Evolutionary conservation across 495 filamentous ascomycete genomes (phyloP).

Genomic region (Aspergillus saccharolyticus): DNA sequence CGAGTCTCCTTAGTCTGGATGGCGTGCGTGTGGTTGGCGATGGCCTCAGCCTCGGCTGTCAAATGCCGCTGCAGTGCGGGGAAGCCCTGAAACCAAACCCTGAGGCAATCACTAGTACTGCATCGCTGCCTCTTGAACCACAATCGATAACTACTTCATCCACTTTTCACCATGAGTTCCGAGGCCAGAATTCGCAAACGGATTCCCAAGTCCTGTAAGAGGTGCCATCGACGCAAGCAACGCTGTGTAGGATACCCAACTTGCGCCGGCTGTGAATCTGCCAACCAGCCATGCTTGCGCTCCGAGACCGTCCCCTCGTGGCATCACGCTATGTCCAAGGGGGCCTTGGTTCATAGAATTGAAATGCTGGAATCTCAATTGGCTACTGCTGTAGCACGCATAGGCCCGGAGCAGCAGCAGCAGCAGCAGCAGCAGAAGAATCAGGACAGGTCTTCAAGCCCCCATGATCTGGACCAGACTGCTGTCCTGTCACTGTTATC

Average conservation of each 20-base stretch:
- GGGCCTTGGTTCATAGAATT: slow-evolving; percentile 20
- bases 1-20: neutral
- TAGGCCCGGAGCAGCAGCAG: neutral
- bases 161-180: neutral
- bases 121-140: neutral
- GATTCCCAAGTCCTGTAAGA: slow-evolving; percentile 23
- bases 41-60: slow-evolving; percentile 2
- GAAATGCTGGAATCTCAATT: slow-evolving; percentile 22
- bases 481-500: slow-evolving; percentile 26
- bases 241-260: slow-evolving; percentile 23
- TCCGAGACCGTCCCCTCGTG: slow-evolving; percentile 18
- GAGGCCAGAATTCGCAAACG: slow-evolving; percentile 37
- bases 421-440: too few relatives aligned
- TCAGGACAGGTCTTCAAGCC: neutral
- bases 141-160: neutral
- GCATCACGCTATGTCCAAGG: slow-evolving; percentile 30
- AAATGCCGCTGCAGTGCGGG: neutral
- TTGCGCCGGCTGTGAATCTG: slow-evolving; percentile 22
- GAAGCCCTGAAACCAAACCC: neutral
- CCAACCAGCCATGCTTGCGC: slow-evolving; percentile 19
- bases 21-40: neutral
- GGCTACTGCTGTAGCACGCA: slow-evolving; percentile 4
- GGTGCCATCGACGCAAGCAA: slow-evolving; percentile 26
- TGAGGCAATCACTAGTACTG: too few relatives aligned
- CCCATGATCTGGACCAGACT: neutral